These are phyloP conservation scores for Kurtzmaniella natalensis DNA, from an alignment of 1,139 yeast genomes.

Conservation along the genomic window DNA sequence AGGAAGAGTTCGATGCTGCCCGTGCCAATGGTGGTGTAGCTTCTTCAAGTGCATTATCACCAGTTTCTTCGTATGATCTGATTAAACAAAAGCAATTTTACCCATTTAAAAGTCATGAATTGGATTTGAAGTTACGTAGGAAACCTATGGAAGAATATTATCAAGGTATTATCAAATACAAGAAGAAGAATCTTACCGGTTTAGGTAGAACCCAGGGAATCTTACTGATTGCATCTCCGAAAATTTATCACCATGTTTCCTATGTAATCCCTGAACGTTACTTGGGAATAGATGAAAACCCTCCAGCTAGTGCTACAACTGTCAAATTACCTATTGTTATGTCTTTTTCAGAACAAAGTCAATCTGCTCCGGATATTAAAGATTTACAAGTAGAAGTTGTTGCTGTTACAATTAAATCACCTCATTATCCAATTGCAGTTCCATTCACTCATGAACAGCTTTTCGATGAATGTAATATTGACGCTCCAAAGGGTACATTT, in stretches of 20 bases:
- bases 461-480: constrained; percentile 23
- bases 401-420: constrained; percentile 33
- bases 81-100: constrained; percentile 27
- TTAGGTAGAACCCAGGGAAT: constrained; percentile 30
- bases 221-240: constrained; percentile 35
- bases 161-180: constrained; percentile 17
- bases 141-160: constrained; percentile 5
- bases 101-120: constrained; percentile 3
- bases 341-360: constrained; percentile 19
- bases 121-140: constrained; percentile 4
- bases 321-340: constrained; percentile 34
- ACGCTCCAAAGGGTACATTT: constrained; percentile 24
- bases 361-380: constrained; percentile 30
- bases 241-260: constrained; percentile 22
- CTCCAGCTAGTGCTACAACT: constrained; percentile 11
- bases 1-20: constrained; percentile 2
- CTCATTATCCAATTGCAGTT: constrained; percentile 34
- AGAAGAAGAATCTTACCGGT: constrained; percentile 36
- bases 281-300: constrained; percentile 14
- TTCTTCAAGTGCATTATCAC: constrained; percentile 11
- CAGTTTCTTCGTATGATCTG: constrained; percentile 12
- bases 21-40: constrained; percentile 1
- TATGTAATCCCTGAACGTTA: constrained; percentile 34
- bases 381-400: constrained; percentile 30
- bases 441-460: constrained; percentile 42